Conservation (phyloP, 306 rosid species). For the Lupinus albus region DNA sequence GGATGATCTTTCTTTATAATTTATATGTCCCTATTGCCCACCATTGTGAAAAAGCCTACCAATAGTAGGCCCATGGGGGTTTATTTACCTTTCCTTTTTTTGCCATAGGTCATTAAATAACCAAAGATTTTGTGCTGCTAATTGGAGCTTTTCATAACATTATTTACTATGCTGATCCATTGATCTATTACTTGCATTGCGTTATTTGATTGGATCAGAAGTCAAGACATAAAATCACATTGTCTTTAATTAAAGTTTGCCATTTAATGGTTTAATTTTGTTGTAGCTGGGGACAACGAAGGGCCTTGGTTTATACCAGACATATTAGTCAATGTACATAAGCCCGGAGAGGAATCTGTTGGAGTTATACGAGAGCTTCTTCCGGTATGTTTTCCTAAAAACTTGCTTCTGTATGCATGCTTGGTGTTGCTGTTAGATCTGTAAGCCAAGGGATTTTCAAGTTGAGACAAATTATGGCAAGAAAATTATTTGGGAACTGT, state of each 20-base stretch:
- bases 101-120: too few relatives aligned
- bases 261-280: constrained; percentile 12
- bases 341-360: constrained; percentile 72
- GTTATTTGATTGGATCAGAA: constrained; percentile 1
- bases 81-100: constrained; percentile 16
- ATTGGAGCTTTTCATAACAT: background rate
- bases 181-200: constrained; percentile 8
- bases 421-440: constrained; percentile 24
- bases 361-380: constrained; percentile 88
- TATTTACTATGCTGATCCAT: background rate
- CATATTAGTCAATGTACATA: constrained; percentile 81
- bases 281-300: constrained; percentile 85
- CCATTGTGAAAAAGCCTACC: background rate
- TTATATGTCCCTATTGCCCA: background rate
- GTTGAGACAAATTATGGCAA: too few relatives aligned
- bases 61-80: background rate
- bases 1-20: background rate
- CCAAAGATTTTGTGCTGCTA: background rate
- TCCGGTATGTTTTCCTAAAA: constrained; percentile 58
- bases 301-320: constrained; percentile 91
- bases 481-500: background rate
- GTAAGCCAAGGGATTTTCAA: background rate
- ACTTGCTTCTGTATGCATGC: background rate
- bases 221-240: background rate
- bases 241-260: background rate